Evolutionary conservation across 129 eudicot species (phyloP).

Genomic region (Saposhnikovia divaricata): DNA sequence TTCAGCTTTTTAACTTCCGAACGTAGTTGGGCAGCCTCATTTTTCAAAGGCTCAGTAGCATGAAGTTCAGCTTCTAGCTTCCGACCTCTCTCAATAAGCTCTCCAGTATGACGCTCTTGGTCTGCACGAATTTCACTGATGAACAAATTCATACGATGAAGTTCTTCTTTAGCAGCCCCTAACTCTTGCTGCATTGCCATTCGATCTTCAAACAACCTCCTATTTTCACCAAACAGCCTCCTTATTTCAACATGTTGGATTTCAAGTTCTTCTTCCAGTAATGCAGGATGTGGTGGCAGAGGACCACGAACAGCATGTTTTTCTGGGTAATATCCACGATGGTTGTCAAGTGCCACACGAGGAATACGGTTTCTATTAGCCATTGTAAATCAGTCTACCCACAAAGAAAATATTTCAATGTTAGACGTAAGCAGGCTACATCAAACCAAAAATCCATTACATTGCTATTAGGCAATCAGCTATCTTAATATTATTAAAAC

Average conservation of each 20-base stretch:
- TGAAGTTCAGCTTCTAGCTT: constrained; percentile 88
- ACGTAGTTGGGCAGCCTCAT: constrained; percentile 56
- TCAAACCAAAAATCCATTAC: neutral
- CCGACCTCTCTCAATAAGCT: constrained; percentile 69
- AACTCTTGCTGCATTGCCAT: constrained; percentile 59
- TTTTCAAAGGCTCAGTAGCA: constrained; percentile 62
- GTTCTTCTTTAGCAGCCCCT: constrained; percentile 64
- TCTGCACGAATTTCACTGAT: constrained; percentile 64
- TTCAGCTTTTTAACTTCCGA: constrained; percentile 66
- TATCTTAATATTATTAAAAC: neutral
- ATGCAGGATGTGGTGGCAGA: constrained; percentile 65
- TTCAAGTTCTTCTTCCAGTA: constrained; percentile 86
- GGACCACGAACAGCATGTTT: constrained; percentile 49
- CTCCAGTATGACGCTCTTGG: constrained; percentile 59
- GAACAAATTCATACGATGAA: constrained; percentile 54
- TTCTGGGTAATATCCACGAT: constrained; percentile 48
- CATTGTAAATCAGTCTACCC: constrained; percentile 34
- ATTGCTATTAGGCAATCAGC: neutral
- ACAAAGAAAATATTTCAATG: neutral
- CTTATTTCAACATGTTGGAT: constrained; percentile 66
- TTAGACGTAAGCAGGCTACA: neutral
- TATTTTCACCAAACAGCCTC: constrained; percentile 75
- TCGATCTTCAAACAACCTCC: constrained; percentile 73
- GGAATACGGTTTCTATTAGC: constrained; percentile 67
- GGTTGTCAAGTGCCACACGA: constrained; percentile 52